Conservation (phyloP, 2,329 filamentous ascomycete species). For the Apiospora sp. region DNA sequence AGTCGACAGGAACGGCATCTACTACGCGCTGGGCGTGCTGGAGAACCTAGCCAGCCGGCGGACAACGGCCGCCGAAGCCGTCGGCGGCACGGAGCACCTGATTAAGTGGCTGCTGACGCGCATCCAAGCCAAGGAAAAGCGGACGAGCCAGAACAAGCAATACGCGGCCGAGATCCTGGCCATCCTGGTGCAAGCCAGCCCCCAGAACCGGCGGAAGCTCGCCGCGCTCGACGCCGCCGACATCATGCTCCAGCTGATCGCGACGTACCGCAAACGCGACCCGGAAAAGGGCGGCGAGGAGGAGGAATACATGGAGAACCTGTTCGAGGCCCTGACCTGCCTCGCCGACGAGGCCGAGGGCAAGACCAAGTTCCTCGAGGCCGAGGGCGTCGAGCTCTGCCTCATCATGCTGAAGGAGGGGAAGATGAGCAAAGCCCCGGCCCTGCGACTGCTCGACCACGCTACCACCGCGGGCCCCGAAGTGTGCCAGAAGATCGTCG, state of each 20-base stretch:
- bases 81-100: slow-evolving; percentile 73
- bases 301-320: slow-evolving; percentile 93
- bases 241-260: slow-evolving; percentile 80
- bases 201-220: slow-evolving; percentile 69
- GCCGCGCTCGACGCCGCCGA: slow-evolving; percentile 77
- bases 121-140: slow-evolving; percentile 72
- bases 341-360: slow-evolving; percentile 78
- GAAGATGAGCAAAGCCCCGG: slow-evolving; percentile 80
- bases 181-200: slow-evolving; percentile 82
- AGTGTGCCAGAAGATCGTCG: slow-evolving; percentile 80
- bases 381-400: slow-evolving; percentile 89
- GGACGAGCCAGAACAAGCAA: slow-evolving; percentile 89
- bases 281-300: slow-evolving; percentile 87
- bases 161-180: slow-evolving; percentile 93
- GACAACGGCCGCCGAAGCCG: slow-evolving; percentile 70
- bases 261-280: slow-evolving; percentile 85
- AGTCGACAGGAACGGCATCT: slow-evolving; percentile 83
- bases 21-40: slow-evolving; percentile 81
- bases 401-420: slow-evolving; percentile 92
- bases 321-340: slow-evolving; percentile 88
- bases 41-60: slow-evolving; percentile 83
- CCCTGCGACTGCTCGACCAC: slow-evolving; percentile 85
- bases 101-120: slow-evolving; percentile 81
- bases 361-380: slow-evolving; percentile 84
- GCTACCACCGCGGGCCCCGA: slow-evolving; percentile 66